Evolutionary conservation across 2,329 filamentous ascomycete species (phyloP), one percentile per base, ranked within the genome.

Genomic region (Venturiaceae sp.): DNA sequence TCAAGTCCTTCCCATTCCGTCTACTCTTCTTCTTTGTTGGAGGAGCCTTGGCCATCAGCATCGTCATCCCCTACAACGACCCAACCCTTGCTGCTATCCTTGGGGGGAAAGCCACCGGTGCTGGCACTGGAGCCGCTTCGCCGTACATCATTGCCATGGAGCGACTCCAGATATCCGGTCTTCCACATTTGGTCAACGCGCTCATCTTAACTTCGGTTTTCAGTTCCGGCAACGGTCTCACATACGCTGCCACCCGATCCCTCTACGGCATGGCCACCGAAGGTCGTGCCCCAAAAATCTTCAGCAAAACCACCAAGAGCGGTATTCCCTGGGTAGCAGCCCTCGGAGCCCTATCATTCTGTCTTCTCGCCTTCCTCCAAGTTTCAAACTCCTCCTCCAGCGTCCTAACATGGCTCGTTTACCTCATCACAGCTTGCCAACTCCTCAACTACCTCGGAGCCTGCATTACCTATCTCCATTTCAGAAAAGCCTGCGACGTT

Each of bases 401-500:
- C 33, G 71, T 66, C 9, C 61, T 72, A 16, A 66, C 58, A 32
- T 73, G 78, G 78, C 72, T 85, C 55, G 73, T 79, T 62, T 79
- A 76, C 61, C 72, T 85, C 8, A 77, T 83, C 66, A 83, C 80
- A 7, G 81, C 78, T 5, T 80, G 77, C 28, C 77, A 78, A 54
- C 76, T 83, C 63, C 84, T 86, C 68, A 82, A 84, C 72, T 86
- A 83, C 69, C 77, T 86, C 60, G 75, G 81, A 67, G 83, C 84
- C 72, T 73, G 72, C 50, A 67, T 79, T 26, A 84, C 81, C n/a
- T 84, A 82, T 68, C 73, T 83, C 60, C 77, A 71, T 65, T 85
- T 83, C 73, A 78, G 81, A 71, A 74, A 75, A 52, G 82, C 82
- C 3, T 72, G 72, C 64, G 73, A 77, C 64, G 77, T 71, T 0